Evolutionary conservation across 371 early-diverging fungal species (phyloP).

Genomic region (Entomophthora muscae): DNA sequence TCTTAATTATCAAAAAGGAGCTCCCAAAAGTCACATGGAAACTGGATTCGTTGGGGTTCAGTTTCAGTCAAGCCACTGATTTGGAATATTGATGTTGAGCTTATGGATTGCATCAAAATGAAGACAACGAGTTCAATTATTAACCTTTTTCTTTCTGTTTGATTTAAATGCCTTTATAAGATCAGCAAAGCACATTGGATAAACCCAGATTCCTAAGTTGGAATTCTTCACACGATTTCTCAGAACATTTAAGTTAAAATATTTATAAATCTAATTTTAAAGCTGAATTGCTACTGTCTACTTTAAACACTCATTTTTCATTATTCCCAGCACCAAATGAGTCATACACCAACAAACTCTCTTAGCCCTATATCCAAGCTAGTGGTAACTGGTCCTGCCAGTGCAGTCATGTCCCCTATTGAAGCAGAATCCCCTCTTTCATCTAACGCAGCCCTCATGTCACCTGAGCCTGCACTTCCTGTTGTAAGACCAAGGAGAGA

Average conservation of each 20-base stretch:
- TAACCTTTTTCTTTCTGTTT: no score
- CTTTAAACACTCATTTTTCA: background rate
- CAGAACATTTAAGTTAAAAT: background rate
- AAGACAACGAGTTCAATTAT: no score
- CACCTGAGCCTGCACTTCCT: background rate
- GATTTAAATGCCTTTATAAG: no score
- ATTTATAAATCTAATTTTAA: background rate
- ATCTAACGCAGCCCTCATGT: background rate
- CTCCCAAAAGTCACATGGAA: no score
- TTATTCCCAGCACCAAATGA: background rate
- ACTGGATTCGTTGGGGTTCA: no score
- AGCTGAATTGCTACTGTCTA: background rate
- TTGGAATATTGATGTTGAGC: no score
- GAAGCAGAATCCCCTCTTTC: background rate
- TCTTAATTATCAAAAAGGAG: no score
- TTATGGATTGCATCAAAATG: no score
- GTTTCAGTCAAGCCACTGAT: no score
- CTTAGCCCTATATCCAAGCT: background rate
- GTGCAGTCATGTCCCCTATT: background rate
- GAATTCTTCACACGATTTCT: no score
- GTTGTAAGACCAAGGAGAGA: background rate
- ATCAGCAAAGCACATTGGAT: no score
- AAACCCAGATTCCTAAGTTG: no score
- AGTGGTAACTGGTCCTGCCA: background rate
- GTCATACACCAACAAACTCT: background rate